Evolutionary conservation across 345 rosid species (phyloP).

Genomic region (Reutealis trisperma): DNA sequence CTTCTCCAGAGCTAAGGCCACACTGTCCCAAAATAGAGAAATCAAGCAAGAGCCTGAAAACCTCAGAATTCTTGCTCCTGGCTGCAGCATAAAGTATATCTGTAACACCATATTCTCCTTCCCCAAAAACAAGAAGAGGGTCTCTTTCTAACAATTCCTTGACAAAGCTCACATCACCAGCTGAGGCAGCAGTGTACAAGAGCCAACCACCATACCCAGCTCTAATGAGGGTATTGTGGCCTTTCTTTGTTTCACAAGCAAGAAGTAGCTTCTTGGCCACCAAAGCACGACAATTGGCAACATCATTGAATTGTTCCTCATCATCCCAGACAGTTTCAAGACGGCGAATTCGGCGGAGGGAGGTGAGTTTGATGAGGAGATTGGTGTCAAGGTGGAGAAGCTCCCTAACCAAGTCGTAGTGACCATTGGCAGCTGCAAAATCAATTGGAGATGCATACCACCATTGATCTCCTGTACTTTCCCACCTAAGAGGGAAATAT

Average conservation of each 20-base stretch:
- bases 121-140: slow-evolving; percentile 88
- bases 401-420: slow-evolving; percentile 77
- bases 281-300: slow-evolving; percentile 63
- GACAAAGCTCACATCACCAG: slow-evolving; percentile 77
- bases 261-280: slow-evolving; percentile 65
- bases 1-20: slow-evolving; percentile 40
- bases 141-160: slow-evolving; percentile 65
- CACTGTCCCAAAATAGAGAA: slow-evolving; percentile 39
- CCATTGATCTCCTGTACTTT: slow-evolving; percentile 99
- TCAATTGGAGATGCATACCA: slow-evolving; percentile 98
- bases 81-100: slow-evolving; percentile 84
- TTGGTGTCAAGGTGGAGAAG: slow-evolving; percentile 87
- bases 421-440: slow-evolving; percentile 95
- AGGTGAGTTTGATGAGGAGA: slow-evolving; percentile 94
- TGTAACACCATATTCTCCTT: slow-evolving; percentile 95
- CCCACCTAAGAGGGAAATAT: slow-evolving; percentile 94
- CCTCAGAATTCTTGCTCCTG: slow-evolving; percentile 66
- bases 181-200: slow-evolving; percentile 90
- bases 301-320: slow-evolving; percentile 55
- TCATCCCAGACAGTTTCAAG: slow-evolving; percentile 98
- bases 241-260: slow-evolving; percentile 54
- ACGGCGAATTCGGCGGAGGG: slow-evolving; percentile 94
- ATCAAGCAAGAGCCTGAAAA: slow-evolving; percentile 58
- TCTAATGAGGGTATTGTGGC: slow-evolving; percentile 68
- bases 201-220: slow-evolving; percentile 99